A percentile compares a stretch with the other conserved stretches of the same genome.
These are phyloP conservation scores for Maudiozyma pseudohumilis DNA, from an alignment of 805 yeast species.

Conservation along the genomic window DNA sequence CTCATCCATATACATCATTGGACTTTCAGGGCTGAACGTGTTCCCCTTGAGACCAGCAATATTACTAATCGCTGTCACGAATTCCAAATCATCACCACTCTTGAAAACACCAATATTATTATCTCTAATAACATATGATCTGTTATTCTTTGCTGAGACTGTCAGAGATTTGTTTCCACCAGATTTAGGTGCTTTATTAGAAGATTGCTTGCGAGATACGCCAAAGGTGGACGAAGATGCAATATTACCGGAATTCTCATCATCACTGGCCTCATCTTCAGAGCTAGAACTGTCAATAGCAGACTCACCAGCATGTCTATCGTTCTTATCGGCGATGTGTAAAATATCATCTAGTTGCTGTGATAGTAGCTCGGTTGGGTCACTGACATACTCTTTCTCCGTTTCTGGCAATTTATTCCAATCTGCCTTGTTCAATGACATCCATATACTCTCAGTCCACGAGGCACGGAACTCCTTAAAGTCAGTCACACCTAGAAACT, in stretches of 20 bases:
- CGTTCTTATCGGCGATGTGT: constrained; percentile 27
- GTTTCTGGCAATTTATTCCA: constrained; percentile 36
- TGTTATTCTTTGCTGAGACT: constrained; percentile 58
- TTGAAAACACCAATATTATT: constrained; percentile 73
- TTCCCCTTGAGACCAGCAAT: constrained; percentile 44
- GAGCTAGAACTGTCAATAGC: constrained; percentile 21
- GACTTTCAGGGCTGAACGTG: constrained; percentile 44
- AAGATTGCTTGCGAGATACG: constrained; percentile 3
- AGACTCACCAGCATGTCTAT: constrained; percentile 25
- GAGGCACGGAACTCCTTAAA: constrained; percentile 43
- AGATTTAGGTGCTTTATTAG: too few relatives aligned
- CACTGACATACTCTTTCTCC: constrained; percentile 49
- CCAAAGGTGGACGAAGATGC: constrained; percentile 16
- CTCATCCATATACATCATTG: constrained; percentile 75
- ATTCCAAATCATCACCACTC: constrained; percentile 42
- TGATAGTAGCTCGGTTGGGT: constrained; percentile 37
- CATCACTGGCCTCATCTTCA: constrained; percentile 31
- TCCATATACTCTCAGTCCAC: constrained; percentile 51
- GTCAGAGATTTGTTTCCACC: constrained; percentile 53
- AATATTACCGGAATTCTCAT: constrained; percentile 21
- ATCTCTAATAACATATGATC: constrained; percentile 74
- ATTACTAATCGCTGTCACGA: constrained; percentile 56
- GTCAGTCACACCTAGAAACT: constrained; percentile 35
- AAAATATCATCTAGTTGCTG: constrained; percentile 29
- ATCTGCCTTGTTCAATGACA: constrained; percentile 39